Evolutionary conservation across 257 asterid species (phyloP), one percentile per base, ranked within the genome.

Genomic region (Solanum chiquidenum): DNA sequence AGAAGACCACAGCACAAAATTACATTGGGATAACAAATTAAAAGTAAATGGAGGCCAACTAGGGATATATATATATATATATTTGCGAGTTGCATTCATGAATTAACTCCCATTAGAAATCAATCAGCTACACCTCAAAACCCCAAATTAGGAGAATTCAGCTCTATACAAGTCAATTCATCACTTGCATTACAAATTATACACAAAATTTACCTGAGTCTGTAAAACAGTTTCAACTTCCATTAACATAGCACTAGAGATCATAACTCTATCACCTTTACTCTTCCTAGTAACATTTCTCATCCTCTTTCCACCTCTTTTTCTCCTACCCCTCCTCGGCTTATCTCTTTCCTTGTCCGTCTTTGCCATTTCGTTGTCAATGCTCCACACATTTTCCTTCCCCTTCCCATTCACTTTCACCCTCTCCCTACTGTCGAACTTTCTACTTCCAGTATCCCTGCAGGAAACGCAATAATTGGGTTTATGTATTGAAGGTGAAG

Each of bases 201-300:
- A 20, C 64, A 42, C 5, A 77, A 77, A 3, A 84, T 60, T 21
- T 91, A 95, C 99, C 99, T 96, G 99, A 52, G 97, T 91, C 88
- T 97, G 99, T 83, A 97, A 90, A 87, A 97, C 95, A 11, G 94
- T 94, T 93, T 96, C 96, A 35, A 91, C 94, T 91, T 97, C 99
- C 94, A 93, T 91, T 42, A 97, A 90, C 98, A 96, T 95, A 86
- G 93, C 91, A 86, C 94, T 97, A 90, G 99, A 95, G 44, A 96
- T 93, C 94, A 94, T 89, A 90, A 94, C 94, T 91, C 90, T 91
- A 68, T 94, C 95, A 42, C 96, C 94, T 72, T 71, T 91, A 86
- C 89, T 87, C 55, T 52, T 90, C 83, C 42, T 73, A 16, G 44
- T 60, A 38, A 37, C 25, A 21, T 86, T 90, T 91, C 64, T 92